Conservation (phyloP, 306 rosid species). For the Acacia melanoxylon region DNA sequence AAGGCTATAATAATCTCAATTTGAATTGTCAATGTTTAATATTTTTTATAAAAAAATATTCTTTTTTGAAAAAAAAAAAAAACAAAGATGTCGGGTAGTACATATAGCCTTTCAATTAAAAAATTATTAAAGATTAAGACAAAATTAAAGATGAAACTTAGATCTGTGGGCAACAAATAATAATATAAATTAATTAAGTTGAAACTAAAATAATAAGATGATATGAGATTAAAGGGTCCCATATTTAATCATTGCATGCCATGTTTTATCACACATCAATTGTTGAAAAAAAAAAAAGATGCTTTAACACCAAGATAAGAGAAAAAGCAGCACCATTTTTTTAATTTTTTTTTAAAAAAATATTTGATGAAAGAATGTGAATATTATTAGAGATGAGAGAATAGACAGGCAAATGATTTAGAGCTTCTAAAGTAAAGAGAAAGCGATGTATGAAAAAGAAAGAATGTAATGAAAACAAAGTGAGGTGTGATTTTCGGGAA, state of each 20-base stretch:
- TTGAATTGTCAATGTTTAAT: neutral
- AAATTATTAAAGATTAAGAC: neutral
- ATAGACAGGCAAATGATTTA: constrained; percentile 59
- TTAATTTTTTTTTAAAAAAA: constrained; percentile 10
- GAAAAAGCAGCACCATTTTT: constrained; percentile 34
- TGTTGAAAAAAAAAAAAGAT: constrained; percentile 43
- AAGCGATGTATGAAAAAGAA: constrained; percentile 27
- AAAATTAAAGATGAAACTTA: neutral
- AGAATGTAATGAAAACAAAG: constrained; percentile 25
- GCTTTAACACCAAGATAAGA: constrained; percentile 49
- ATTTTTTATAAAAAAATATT: neutral
- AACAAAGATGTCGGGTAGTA: neutral
- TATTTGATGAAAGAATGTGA: neutral
- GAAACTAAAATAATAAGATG: constrained; percentile 38
- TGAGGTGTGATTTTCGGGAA: constrained; percentile 37
- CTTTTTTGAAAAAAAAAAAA: neutral
- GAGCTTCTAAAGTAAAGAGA: constrained; percentile 63
- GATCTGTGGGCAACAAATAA: neutral
- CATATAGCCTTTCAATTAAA: neutral
- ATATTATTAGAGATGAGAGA: constrained; percentile 25
- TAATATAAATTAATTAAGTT: neutral
- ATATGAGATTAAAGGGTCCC: constrained; percentile 49
- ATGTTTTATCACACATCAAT: constrained; percentile 48
- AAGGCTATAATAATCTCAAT: no score
- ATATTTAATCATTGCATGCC: constrained; percentile 36